Conservation (phyloP, 2,329 filamentous ascomycete species). For the Ophiostoma triangulosporum region DNA sequence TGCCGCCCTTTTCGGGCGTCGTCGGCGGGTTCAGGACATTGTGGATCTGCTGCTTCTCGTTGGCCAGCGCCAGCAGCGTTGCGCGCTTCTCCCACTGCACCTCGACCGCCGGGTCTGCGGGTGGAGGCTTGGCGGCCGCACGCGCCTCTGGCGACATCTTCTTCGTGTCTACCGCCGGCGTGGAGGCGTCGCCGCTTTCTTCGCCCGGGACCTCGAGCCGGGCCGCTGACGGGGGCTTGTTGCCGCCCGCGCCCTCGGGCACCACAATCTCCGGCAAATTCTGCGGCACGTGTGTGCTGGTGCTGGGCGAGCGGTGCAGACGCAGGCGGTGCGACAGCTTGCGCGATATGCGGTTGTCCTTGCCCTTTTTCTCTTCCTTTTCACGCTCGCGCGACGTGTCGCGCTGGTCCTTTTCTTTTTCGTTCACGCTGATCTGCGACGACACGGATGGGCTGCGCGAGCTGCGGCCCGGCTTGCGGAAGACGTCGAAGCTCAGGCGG, state of each 20-base stretch:
- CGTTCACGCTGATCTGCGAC: conserved; percentile 21
- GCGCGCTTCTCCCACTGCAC: conserved; percentile 85
- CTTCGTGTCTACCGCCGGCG: background rate
- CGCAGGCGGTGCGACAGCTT: conserved; percentile 60
- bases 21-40: conserved; percentile 26
- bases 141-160: background rate
- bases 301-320: conserved; percentile 42
- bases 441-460: conserved; percentile 36
- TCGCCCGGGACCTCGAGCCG: background rate
- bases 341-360: conserved; percentile 16
- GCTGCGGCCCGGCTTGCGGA: conserved; percentile 16
- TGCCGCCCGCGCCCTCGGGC: conserved; percentile 23
- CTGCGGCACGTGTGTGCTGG: conserved; percentile 61
- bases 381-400: conserved; percentile 14
- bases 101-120: conserved; percentile 29
- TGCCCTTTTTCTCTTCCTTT: conserved; percentile 21
- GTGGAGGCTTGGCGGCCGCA: background rate
- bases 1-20: conserved; percentile 20
- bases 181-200: background rate
- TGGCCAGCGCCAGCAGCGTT: conserved; percentile 66
- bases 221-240: conserved; percentile 14
- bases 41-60: conserved; percentile 27
- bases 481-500: conserved; percentile 22
- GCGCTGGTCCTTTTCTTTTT: background rate
- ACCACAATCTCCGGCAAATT: conserved; percentile 63